These are phyloP conservation scores for Entelexis paramagnoliae DNA, from an alignment of 1,139 yeast species.

Conservation along the genomic window DNA sequence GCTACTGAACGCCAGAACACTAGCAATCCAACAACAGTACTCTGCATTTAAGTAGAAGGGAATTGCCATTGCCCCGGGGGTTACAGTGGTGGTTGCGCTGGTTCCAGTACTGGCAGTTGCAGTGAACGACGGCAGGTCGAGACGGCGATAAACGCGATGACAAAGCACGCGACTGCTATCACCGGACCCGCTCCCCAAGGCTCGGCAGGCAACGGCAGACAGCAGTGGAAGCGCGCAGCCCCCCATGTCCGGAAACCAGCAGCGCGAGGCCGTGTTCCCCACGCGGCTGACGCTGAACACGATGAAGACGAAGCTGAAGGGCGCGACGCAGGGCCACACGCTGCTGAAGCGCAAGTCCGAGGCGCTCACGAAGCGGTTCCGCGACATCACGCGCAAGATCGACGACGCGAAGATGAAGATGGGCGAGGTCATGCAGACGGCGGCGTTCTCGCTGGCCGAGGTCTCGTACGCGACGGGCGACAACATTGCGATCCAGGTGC, in stretches of 20 bases:
- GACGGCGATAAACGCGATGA: conserved; percentile 1
- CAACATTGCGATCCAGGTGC: conserved; percentile 88
- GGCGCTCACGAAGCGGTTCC: conserved; percentile 88
- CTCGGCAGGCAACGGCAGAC: background rate
- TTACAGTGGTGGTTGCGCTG: too few relatives aligned
- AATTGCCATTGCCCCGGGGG: too few relatives aligned
- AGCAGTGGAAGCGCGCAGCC: background rate
- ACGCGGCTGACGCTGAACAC: conserved; percentile 94
- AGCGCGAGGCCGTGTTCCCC: conserved; percentile 57
- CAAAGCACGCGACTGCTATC: background rate
- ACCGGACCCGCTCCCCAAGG: background rate
- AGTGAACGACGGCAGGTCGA: too few relatives aligned
- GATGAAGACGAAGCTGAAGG: conserved; percentile 92
- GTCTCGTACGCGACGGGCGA: conserved; percentile 96
- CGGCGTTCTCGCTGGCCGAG: conserved; percentile 93
- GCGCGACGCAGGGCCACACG: conserved; percentile 95
- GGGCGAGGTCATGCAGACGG: conserved; percentile 98
- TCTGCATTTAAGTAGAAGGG: too few relatives aligned
- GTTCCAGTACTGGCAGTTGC: too few relatives aligned
- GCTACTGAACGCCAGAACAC: too few relatives aligned
- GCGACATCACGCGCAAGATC: conserved; percentile 88
- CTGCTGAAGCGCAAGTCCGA: conserved; percentile 90
- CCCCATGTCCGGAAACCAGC: conserved; percentile 32
- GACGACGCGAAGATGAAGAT: conserved; percentile 94
- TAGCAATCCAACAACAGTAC: too few relatives aligned